phyloP scores from a whole-genome alignment of 306 rosid genomes.

The Citrullus colocynthis region DNA sequence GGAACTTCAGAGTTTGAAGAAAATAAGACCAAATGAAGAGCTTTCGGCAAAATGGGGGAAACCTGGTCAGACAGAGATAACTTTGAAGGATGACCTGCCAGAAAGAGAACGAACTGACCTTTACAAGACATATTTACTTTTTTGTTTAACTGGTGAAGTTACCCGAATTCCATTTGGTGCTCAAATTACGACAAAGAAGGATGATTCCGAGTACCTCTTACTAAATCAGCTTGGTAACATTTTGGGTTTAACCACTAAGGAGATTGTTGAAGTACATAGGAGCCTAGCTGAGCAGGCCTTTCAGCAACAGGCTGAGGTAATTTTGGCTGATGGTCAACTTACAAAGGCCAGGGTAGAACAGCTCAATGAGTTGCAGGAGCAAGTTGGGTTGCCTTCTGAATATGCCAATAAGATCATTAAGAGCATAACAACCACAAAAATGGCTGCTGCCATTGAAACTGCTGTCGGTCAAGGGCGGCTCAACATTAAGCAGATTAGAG shows the following conservation, averaged over 20 bases:
- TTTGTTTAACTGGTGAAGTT: constrained; percentile 81
- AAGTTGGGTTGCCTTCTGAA: constrained; percentile 77
- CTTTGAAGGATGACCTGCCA: constrained; percentile 80
- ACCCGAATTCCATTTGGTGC: constrained; percentile 69
- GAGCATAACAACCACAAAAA: constrained; percentile 84
- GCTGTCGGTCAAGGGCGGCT: constrained; percentile 89
- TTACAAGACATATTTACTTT: constrained; percentile 77
- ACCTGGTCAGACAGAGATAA: constrained; percentile 89
- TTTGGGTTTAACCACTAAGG: constrained; percentile 63
- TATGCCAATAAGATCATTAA: constrained; percentile 91
- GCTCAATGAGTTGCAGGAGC: constrained; percentile 65
- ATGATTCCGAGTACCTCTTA: constrained; percentile 66
- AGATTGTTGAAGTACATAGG: constrained; percentile 78
- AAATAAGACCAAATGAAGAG: constrained; percentile 55
- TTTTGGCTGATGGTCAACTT: constrained; percentile 94
- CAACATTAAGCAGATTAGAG: constrained; percentile 81
- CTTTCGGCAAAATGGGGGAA: constrained; percentile 59
- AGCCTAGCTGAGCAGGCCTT: constrained; percentile 85
- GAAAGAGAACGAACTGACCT: constrained; percentile 80
- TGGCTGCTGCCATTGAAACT: constrained; percentile 89
- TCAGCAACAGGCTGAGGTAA: constrained; percentile 88
- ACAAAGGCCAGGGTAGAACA: constrained; percentile 80
- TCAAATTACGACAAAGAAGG: constrained; percentile 67
- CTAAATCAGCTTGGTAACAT: constrained; percentile 83
- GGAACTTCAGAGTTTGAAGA: constrained; percentile 61